These are phyloP conservation scores for Venturia effusa DNA, from an alignment of 2,329 filamentous ascomycete genomes.

Conservation along the genomic window DNA sequence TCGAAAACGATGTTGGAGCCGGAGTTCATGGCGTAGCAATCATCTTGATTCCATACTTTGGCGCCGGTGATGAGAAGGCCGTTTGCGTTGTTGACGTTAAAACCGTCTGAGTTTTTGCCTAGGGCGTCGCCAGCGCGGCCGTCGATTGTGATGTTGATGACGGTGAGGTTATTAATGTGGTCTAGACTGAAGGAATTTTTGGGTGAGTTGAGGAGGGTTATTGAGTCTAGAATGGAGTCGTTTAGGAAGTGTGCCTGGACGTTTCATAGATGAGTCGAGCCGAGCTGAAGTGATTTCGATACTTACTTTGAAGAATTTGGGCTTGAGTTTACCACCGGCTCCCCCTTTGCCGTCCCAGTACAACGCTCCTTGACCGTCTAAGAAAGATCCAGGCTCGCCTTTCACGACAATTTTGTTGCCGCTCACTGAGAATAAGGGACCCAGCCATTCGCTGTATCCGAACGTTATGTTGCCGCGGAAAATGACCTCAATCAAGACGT, in stretches of 20 bases:
- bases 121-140: constrained; percentile 42
- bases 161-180: constrained; percentile 33
- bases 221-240: constrained; percentile 17
- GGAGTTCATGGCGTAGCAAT: constrained; percentile 49
- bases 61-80: constrained; percentile 41
- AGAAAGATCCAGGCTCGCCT: constrained; percentile 36
- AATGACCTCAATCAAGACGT: not conserved
- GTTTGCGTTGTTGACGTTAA: constrained; percentile 41
- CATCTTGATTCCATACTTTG: constrained; percentile 47
- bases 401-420: constrained; percentile 44
- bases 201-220: constrained; percentile 28
- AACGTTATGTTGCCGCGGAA: not conserved
- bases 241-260: constrained; percentile 22
- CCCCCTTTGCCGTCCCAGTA: constrained; percentile 42
- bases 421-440: not conserved
- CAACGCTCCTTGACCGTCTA: constrained; percentile 45
- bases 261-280: not conserved
- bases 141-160: constrained; percentile 45
- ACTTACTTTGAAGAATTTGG: not conserved
- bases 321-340: constrained; percentile 17
- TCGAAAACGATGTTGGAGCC: constrained; percentile 31
- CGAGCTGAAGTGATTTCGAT: no score
- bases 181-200: constrained; percentile 30
- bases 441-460: constrained; percentile 3
- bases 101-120: constrained; percentile 44